Base-by-base conservation (phyloP, 371 early-diverging fungal genomes). In the Actinomucor elegans region DNA sequence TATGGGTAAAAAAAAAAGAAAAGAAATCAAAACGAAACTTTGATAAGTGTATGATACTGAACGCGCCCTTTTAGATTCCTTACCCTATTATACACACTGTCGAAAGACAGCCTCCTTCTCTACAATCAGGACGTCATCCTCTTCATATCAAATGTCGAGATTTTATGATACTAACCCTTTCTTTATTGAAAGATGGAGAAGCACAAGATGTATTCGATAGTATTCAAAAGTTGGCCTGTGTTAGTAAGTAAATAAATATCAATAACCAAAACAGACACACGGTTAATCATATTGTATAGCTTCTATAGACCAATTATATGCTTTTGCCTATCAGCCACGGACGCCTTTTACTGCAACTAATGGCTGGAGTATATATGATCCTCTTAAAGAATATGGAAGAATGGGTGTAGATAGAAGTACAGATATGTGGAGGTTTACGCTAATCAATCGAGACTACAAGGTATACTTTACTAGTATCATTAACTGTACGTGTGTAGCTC, bases 31-130 rank as follows among this genome's bases (percentile, higher is more conserved):
- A 40, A 17, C n/a, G n/a, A n/a, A n/a, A n/a, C n/a, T n/a, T n/a
- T n/a, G n/a, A n/a, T n/a, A n/a, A n/a, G 15, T 36, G 21, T 36
- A 36, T 27, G 4, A 17, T 4, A 35, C 5, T 15, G 6, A 21
- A n/a, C 15, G 44, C 29, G 40, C 29, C 24, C 29, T 45, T 54
- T 59, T 71, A 91, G 94, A 81, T 94, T 40, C 83, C 87, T 37
- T 94, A 94, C 68, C 88, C 95, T 18, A 81, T 92, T 36, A 84
- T 96, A 18, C 89, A 89, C 61, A 86, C 89, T 5, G 90, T 93
- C 1, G 90, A 90, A 53, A 87, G 88, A 48, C 75, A 85, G 21
- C 73, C 71, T n/a, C 64, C 66, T 23, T 73, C 73, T 20, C 53
- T 67, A 7, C 73, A 71, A 33, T 52, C 65, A 10, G 79, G 78